Conservation (phyloP, 257 asterid genomes). For the Petrea volubilis region DNA sequence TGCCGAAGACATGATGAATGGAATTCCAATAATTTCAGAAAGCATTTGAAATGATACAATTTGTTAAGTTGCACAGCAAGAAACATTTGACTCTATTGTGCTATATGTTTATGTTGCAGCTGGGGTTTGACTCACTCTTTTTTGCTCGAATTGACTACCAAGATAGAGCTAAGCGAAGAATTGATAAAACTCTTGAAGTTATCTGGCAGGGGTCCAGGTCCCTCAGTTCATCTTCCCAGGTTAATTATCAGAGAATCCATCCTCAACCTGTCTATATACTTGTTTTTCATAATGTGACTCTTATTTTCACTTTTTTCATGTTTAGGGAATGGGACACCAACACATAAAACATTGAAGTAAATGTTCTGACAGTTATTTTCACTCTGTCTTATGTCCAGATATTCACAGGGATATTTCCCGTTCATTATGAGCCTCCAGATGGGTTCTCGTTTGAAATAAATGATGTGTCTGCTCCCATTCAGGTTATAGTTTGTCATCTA, state of each 20-base stretch:
- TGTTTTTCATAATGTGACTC: constrained; percentile 14
- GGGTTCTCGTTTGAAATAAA: constrained; percentile 78
- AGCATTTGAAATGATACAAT: background rate
- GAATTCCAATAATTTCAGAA: background rate
- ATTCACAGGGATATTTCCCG: constrained; percentile 75
- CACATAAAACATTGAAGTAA: background rate
- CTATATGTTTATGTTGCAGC: constrained; percentile 44
- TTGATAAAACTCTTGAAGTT: constrained; percentile 71
- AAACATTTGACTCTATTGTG: constrained; percentile 21
- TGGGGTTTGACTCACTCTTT: constrained; percentile 79
- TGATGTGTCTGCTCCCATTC: constrained; percentile 69
- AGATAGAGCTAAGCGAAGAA: constrained; percentile 69
- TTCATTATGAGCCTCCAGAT: constrained; percentile 72
- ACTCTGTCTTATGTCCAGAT: constrained; percentile 45
- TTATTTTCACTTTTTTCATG: background rate
- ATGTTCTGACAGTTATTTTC: no score
- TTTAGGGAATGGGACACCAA: background rate
- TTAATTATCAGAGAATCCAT: constrained; percentile 23
- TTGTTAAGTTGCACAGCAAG: background rate
- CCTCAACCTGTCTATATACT: constrained; percentile 1
- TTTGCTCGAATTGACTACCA: constrained; percentile 86
- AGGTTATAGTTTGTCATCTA: constrained; percentile 44
- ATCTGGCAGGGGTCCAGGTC: constrained; percentile 81
- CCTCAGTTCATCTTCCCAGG: constrained; percentile 80
- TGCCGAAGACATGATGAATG: background rate